Conservation (phyloP, 495 filamentous ascomycete species). For the Cercophora newfieldiana region DNA sequence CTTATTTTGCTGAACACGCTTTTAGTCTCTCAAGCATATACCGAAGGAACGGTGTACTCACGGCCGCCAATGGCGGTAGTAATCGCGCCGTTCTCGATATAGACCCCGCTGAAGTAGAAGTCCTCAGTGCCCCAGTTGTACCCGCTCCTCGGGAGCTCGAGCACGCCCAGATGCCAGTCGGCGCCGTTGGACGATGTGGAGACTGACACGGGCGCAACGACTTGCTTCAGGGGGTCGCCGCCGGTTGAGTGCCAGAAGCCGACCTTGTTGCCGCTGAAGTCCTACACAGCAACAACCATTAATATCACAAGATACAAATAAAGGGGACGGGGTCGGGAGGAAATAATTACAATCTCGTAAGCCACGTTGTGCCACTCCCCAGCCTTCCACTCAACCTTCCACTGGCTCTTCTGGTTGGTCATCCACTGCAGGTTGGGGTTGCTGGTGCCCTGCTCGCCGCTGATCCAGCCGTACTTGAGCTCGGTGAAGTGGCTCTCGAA, state of each 20-base stretch:
- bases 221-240: conserved; percentile 54
- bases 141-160: conserved; percentile 62
- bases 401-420: conserved; percentile 42
- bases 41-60: not conserved
- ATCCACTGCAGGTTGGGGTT: conserved; percentile 53
- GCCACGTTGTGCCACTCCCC: conserved; percentile 74
- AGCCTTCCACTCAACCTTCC: conserved; percentile 49
- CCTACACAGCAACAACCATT: conserved; percentile 17
- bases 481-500: conserved; percentile 74
- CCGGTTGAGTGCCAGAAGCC: conserved; percentile 69
- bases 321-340: not conserved
- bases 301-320: not conserved
- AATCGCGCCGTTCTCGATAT: conserved; percentile 63
- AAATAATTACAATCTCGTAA: conserved; percentile 51
- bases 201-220: conserved; percentile 56
- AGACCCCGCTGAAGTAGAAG: conserved; percentile 73
- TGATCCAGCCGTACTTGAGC: conserved; percentile 67
- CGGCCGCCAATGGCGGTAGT: conserved; percentile 58
- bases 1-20: not conserved
- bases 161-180: conserved; percentile 74
- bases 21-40: not conserved
- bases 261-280: conserved; percentile 62
- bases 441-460: conserved; percentile 54
- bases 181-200: conserved; percentile 65
- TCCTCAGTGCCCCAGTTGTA: conserved; percentile 58